Evolutionary conservation across 495 filamentous ascomycete species (phyloP).

Genomic region (Aspergillus leporis): DNA sequence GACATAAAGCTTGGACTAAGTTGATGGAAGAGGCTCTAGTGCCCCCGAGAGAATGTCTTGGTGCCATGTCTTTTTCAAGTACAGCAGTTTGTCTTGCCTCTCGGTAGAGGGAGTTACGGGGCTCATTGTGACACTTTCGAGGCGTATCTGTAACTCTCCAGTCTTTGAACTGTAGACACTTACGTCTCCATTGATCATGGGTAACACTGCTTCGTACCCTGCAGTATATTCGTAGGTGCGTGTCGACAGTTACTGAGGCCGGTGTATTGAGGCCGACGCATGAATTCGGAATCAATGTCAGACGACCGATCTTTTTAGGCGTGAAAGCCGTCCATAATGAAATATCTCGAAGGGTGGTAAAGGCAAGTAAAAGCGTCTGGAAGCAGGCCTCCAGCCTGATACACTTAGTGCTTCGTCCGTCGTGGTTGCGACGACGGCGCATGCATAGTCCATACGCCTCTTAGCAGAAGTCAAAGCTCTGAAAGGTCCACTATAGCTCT

Average conservation of each 20-base stretch:
- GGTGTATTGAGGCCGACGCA: too few species aligned
- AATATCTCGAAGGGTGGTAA: slow-evolving; percentile 45
- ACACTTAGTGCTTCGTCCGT: not conserved
- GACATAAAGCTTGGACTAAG: not conserved
- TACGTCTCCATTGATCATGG: slow-evolving; percentile 6
- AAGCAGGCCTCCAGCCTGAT: slow-evolving; percentile 45
- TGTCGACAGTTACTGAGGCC: slow-evolving; percentile 5
- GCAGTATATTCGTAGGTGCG: not conserved
- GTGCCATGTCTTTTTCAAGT: slow-evolving; percentile 5
- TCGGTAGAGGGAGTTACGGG: slow-evolving; percentile 1
- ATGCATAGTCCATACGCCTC: slow-evolving; percentile 5
- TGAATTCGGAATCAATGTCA: slow-evolving; percentile 13
- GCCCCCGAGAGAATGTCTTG: slow-evolving; percentile 23
- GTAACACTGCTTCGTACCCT: not conserved
- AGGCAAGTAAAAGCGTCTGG: slow-evolving; percentile 45
- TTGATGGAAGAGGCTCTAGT: not conserved
- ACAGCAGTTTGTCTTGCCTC: slow-evolving; percentile 5
- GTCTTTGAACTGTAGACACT: slow-evolving; percentile 6
- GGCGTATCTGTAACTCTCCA: slow-evolving; percentile 1
- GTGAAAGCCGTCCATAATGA: slow-evolving; percentile 16
- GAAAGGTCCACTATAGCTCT: slow-evolving; percentile 25
- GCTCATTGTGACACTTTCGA: slow-evolving; percentile 10
- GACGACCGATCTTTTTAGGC: slow-evolving; percentile 15
- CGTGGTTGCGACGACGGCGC: slow-evolving; percentile 14
- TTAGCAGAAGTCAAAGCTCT: slow-evolving; percentile 11